phyloP scores from a whole-genome alignment of 2,329 filamentous ascomycete genomes.

The Pseudogymnoascus sp. region DNA sequence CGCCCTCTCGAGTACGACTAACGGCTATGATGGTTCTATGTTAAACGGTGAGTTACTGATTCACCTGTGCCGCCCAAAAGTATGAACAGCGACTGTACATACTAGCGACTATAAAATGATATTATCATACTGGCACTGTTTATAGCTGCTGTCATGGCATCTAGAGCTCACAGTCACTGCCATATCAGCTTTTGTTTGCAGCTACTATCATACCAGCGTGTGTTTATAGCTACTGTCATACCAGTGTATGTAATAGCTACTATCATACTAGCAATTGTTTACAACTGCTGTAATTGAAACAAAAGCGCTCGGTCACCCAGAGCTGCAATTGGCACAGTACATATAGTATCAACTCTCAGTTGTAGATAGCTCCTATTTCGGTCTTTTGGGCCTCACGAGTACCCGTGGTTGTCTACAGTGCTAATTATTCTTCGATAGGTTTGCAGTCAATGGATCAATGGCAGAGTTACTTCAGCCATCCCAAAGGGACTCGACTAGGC shows the following conservation, averaged over 20 bases:
- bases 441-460: conserved; percentile 4
- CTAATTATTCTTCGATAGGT: background rate
- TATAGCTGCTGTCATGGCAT: background rate
- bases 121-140: background rate
- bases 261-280: background rate
- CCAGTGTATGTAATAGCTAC: background rate
- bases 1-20: conserved; percentile 15
- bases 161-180: background rate
- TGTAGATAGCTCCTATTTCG: background rate
- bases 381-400: background rate
- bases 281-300: background rate
- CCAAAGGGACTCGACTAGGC: background rate
- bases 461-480: background rate
- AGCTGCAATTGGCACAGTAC: background rate
- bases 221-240: background rate
- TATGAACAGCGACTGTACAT: background rate
- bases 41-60: background rate
- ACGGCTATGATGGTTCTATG: conserved; percentile 14
- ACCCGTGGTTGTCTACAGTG: background rate
- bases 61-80: background rate
- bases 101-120: background rate
- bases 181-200: background rate
- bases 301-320: background rate
- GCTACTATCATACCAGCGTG: background rate
- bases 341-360: background rate